Evolutionary conservation across 768 basidiomycete species (phyloP).

Genomic region (Leucocoprinus birnbaumii): DNA sequence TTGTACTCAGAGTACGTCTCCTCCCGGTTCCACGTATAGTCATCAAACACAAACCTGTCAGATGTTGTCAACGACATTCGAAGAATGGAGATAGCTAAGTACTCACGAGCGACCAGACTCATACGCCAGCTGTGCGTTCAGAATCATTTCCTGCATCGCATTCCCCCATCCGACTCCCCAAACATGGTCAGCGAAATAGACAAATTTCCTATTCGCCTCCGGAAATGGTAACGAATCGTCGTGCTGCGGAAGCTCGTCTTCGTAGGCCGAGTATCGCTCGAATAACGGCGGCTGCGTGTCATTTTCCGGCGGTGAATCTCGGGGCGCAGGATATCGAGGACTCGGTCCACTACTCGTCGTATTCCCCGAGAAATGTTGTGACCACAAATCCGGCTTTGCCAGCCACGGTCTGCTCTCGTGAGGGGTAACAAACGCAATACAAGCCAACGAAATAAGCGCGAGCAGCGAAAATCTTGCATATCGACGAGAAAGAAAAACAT

Average conservation of each 20-base stretch:
- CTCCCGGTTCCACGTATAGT: slow-evolving; percentile 52
- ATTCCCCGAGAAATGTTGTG: not conserved
- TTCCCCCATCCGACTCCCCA: slow-evolving; percentile 60
- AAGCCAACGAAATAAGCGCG: not conserved
- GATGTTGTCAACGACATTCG: too few species aligned
- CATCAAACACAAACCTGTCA: slow-evolving; percentile 53
- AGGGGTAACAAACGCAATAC: not conserved
- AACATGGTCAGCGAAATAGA: slow-evolving; percentile 50
- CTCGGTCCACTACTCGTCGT: not conserved
- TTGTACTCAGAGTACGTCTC: slow-evolving; percentile 44
- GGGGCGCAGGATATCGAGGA: slow-evolving; percentile 8
- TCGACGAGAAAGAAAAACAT: slow-evolving; percentile 1
- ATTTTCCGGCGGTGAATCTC: not conserved
- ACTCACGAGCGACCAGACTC: slow-evolving; percentile 47
- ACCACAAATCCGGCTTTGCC: not conserved
- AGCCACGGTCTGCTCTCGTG: not conserved
- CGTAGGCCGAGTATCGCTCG: slow-evolving; percentile 37
- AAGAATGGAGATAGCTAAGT: not conserved
- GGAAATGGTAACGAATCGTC: slow-evolving; percentile 33
- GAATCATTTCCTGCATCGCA: slow-evolving; percentile 52
- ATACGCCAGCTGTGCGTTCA: slow-evolving; percentile 49
- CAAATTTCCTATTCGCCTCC: slow-evolving; percentile 38
- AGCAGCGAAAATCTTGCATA: not conserved
- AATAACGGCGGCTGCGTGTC: slow-evolving; percentile 39
- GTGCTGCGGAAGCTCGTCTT: slow-evolving; percentile 45